phyloP scores from a whole-genome alignment of 441 rosid genomes.

The Populus hybrid region DNA sequence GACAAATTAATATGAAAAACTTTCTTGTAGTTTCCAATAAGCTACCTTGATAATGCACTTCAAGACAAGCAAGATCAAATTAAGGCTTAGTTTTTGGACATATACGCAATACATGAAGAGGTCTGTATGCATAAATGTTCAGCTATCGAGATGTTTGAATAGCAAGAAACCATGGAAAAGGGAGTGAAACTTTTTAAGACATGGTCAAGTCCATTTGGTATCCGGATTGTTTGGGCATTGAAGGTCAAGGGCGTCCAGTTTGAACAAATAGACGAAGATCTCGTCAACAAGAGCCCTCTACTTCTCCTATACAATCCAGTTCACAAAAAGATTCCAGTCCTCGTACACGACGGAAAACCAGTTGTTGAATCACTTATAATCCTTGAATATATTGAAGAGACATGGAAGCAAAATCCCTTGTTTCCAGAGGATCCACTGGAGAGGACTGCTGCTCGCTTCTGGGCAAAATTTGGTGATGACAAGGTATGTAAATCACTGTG shows the following conservation, averaged over 20 bases:
- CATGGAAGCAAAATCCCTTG: constrained; percentile 23
- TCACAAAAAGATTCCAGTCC: constrained; percentile 30
- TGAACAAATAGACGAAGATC: constrained; percentile 26
- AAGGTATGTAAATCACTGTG: constrained; percentile 13
- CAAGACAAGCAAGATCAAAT: no score
- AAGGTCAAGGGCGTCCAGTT: constrained; percentile 20
- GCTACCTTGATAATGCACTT: no score
- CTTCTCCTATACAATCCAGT: constrained; percentile 27
- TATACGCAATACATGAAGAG: no score
- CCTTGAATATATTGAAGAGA: constrained; percentile 29
- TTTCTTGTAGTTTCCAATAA: no score
- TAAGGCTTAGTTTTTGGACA: no score
- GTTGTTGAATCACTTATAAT: constrained; percentile 24
- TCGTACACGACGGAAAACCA: constrained; percentile 23
- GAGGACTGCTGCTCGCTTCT: constrained; percentile 24
- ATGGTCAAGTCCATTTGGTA: constrained; percentile 31
- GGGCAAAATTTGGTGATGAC: constrained; percentile 29
- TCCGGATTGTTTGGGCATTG: constrained; percentile 27
- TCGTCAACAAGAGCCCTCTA: constrained; percentile 22
- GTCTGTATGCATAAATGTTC: not conserved
- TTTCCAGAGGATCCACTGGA: constrained; percentile 22
- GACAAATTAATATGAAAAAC: no score
- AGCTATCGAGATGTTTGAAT: not conserved
- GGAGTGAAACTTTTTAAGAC: constrained; percentile 29
- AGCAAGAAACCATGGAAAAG: constrained; percentile 1